Conservation (phyloP, 805 yeast species). For the Candida insectorum region DNA sequence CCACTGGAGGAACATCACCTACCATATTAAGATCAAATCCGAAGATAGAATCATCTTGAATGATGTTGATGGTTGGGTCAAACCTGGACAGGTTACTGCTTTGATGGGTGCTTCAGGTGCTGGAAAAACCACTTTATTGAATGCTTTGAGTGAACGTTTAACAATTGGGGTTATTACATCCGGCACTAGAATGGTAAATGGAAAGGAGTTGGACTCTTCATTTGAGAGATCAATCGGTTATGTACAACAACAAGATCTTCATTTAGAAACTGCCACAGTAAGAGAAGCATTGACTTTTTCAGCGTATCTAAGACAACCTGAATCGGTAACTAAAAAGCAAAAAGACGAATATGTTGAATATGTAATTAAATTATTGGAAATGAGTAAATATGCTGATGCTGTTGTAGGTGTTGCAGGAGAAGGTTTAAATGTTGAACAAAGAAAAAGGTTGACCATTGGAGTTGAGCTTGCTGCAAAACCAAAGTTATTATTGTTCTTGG, state of each 20-base stretch:
- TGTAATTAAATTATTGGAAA: slow-evolving; percentile 62
- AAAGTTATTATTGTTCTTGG: slow-evolving; percentile 46
- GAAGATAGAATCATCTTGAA: slow-evolving; percentile 40
- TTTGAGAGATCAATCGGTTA: slow-evolving; percentile 79
- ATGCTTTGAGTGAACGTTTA: slow-evolving; percentile 70
- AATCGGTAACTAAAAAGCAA: slow-evolving; percentile 49
- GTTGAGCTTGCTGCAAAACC: slow-evolving; percentile 42
- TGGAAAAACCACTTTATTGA: slow-evolving; percentile 75
- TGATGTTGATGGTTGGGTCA: slow-evolving; percentile 60
- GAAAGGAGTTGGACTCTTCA: slow-evolving; percentile 57
- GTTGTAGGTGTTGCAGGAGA: slow-evolving; percentile 74
- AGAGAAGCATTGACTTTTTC: slow-evolving; percentile 72
- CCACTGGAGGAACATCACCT: slow-evolving; percentile 39
- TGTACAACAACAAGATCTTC: slow-evolving; percentile 79
- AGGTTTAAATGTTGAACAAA: slow-evolving; percentile 45
- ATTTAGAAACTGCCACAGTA: slow-evolving; percentile 67
- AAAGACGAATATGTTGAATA: slow-evolving; percentile 68
- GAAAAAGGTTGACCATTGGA: slow-evolving; percentile 40
- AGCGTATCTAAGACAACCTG: slow-evolving; percentile 70
- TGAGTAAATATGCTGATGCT: slow-evolving; percentile 71
- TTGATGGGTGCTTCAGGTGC: slow-evolving; percentile 88
- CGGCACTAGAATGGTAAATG: slow-evolving; percentile 61
- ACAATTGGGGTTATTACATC: slow-evolving; percentile 72
- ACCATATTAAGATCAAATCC: slow-evolving; percentile 35
- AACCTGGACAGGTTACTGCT: slow-evolving; percentile 79